A percentile compares a stretch with the other conserved stretches of the same genome.
Conservation (phyloP, 352 stramenopile genomes). For the Bremia lactucae region DNA sequence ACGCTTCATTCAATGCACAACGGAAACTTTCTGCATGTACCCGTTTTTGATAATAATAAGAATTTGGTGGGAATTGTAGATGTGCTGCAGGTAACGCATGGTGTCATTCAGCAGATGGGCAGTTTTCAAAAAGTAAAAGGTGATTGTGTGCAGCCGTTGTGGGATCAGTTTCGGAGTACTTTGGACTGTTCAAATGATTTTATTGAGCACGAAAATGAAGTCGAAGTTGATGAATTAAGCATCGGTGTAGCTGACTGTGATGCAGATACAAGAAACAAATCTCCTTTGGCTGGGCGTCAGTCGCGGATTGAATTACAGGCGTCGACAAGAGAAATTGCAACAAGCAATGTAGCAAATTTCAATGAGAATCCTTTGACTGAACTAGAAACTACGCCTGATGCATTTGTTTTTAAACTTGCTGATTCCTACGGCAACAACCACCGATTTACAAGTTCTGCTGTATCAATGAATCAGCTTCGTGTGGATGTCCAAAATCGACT, state of each 20-base stretch:
- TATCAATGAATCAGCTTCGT: constrained; percentile 58
- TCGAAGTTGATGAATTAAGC: constrained; percentile 27
- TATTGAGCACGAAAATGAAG: constrained; percentile 21
- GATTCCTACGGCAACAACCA: constrained; percentile 78
- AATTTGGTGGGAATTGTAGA: constrained; percentile 91
- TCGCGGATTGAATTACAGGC: constrained; percentile 43
- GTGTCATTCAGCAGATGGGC: constrained; percentile 75
- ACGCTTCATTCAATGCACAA: constrained; percentile 97
- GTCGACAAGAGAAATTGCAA: constrained; percentile 15
- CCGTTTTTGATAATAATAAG: constrained; percentile 87
- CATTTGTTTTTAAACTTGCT: constrained; percentile 79
- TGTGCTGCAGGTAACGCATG: constrained; percentile 91
- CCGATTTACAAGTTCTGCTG: constrained; percentile 74
- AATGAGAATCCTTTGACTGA: constrained; percentile 24
- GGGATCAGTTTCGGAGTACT: constrained; percentile 64
- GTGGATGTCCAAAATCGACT: constrained; percentile 62
- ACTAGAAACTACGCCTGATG: constrained; percentile 22
- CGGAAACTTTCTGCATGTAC: constrained; percentile 93
- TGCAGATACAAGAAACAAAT: constrained; percentile 16
- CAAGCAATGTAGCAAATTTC: constrained; percentile 14
- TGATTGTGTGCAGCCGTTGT: constrained; percentile 60
- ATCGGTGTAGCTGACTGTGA: constrained; percentile 23
- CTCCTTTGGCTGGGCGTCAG: constrained; percentile 23
- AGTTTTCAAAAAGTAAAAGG: constrained; percentile 60
- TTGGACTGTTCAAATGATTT: constrained; percentile 29